phyloP scores from a whole-genome alignment of 495 filamentous ascomycete species.

The Penicillium mononematosum region DNA sequence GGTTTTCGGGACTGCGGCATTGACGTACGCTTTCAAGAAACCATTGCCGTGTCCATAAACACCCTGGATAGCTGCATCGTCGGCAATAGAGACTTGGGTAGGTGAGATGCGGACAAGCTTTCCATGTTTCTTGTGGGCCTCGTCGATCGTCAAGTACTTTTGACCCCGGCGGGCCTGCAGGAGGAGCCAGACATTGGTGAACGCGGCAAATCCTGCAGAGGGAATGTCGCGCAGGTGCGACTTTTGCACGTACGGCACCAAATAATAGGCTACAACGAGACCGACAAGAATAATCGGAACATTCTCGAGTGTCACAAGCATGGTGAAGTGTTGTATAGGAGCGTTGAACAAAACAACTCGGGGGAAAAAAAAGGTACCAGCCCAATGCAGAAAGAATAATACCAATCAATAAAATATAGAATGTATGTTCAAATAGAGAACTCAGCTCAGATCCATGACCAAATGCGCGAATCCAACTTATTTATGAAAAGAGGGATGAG shows the following conservation, averaged over 20 bases:
- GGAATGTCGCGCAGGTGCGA: constrained; percentile 64
- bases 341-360: neutral
- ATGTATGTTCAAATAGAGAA: neutral
- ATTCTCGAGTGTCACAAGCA: constrained; percentile 49
- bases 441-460: neutral
- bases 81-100: constrained; percentile 59
- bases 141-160: constrained; percentile 66
- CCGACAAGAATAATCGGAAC: constrained; percentile 60
- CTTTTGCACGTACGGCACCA: constrained; percentile 69
- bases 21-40: constrained; percentile 67
- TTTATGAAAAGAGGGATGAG: constrained; percentile 6
- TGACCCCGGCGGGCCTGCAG: constrained; percentile 64
- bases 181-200: constrained; percentile 78
- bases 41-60: constrained; percentile 70
- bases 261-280: constrained; percentile 57
- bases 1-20: neutral
- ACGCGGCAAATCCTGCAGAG: constrained; percentile 62
- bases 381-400: neutral
- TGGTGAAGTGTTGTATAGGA: constrained; percentile 14
- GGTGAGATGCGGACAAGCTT: constrained; percentile 60
- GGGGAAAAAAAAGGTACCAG: neutral
- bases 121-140: constrained; percentile 69
- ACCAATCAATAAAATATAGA: constrained; percentile 3
- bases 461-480: constrained; percentile 2
- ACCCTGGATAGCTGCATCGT: constrained; percentile 53